These are phyloP conservation scores for Cyberlindnera samutprakarnensis DNA, from an alignment of 805 yeast species.

Conservation along the genomic window DNA sequence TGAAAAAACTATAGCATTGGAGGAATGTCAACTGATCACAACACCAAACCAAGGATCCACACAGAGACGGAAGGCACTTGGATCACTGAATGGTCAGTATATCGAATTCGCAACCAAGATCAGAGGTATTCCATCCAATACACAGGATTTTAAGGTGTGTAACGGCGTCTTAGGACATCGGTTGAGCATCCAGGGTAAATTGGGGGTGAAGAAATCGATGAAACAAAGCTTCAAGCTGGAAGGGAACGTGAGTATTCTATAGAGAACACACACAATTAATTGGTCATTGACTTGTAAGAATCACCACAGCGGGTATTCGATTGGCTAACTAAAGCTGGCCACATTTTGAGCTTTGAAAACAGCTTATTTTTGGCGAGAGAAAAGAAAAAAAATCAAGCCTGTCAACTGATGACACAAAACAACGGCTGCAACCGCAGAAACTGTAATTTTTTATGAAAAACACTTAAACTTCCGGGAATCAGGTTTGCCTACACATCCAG, in stretches of 20 bases:
- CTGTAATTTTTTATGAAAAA: no score
- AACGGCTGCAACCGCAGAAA: no score
- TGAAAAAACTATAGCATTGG: conserved; percentile 1
- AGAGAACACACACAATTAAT: background rate
- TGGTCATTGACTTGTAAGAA: background rate
- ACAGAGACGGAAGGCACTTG: no score
- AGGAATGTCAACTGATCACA: background rate
- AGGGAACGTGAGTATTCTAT: background rate
- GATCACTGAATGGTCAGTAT: background rate
- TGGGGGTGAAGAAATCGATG: conserved; percentile 1
- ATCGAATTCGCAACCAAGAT: background rate
- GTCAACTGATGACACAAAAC: no score
- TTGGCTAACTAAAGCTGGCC: no score
- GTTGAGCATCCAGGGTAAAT: conserved; percentile 1
- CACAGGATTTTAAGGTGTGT: background rate
- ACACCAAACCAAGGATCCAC: background rate
- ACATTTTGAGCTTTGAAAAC: no score
- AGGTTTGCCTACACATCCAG: no score
- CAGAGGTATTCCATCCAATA: background rate
- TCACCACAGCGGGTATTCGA: background rate
- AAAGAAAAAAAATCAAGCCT: no score
- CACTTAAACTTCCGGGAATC: no score
- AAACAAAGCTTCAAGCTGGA: conserved; percentile 1
- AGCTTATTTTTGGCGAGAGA: no score
- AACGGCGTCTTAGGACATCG: background rate